Evolutionary conservation across 2,329 filamentous ascomycete genomes (phyloP).

Genomic region (Calonectria pauciramosa): DNA sequence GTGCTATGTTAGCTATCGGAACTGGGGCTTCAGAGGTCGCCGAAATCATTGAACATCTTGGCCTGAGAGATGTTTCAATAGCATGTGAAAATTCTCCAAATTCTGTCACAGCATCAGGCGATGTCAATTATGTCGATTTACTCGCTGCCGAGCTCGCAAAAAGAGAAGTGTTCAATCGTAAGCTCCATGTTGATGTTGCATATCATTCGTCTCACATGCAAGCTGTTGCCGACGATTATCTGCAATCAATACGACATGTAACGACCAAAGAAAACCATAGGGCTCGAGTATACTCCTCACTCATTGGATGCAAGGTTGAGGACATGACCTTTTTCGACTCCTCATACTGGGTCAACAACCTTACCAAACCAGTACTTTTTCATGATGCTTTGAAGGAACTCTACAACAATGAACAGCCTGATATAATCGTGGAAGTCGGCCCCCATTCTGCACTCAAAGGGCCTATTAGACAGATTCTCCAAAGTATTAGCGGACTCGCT

Average conservation of each 20-base stretch:
- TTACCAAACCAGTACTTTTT: constrained; percentile 58
- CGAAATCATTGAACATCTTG: constrained; percentile 49
- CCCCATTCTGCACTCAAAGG: constrained; percentile 65
- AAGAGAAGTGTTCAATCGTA: constrained; percentile 61
- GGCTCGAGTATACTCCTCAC: constrained; percentile 61
- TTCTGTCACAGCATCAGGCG: constrained; percentile 66
- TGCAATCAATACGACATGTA: constrained; percentile 47
- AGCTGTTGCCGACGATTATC: constrained; percentile 62
- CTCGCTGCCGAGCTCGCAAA: constrained; percentile 55
- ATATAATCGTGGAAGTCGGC: constrained; percentile 59
- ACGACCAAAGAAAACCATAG: constrained; percentile 46
- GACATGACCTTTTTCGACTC: constrained; percentile 52
- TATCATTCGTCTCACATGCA: constrained; percentile 70
- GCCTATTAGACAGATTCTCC: constrained; percentile 64
- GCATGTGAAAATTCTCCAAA: constrained; percentile 66
- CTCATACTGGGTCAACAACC: constrained; percentile 61
- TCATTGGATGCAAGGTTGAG: constrained; percentile 56
- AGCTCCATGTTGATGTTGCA: constrained; percentile 63
- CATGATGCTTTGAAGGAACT: constrained; percentile 42
- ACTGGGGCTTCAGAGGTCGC: constrained; percentile 58
- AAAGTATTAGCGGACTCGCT: constrained; percentile 56
- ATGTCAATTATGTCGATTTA: constrained; percentile 58
- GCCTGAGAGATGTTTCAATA: constrained; percentile 40
- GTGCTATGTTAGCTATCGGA: constrained; percentile 70
- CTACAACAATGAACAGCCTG: constrained; percentile 36